Conservation (phyloP, 169 alveolate genomes). For the Hepatocystis sp. region DNA sequence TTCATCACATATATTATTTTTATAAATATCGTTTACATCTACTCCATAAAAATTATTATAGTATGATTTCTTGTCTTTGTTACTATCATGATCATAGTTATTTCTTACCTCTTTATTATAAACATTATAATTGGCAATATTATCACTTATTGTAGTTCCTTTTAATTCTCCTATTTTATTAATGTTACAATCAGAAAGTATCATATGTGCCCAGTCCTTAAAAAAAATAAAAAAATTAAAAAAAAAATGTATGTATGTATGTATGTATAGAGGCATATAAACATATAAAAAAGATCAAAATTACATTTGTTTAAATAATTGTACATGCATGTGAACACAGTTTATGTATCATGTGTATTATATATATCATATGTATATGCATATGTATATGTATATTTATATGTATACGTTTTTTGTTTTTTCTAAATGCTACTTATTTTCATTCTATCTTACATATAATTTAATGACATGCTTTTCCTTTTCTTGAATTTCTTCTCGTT, state of each 20-base stretch:
- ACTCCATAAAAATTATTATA: slow-evolving; percentile 15
- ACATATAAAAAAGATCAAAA: neutral
- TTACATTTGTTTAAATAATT: no score
- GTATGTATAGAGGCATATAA: neutral
- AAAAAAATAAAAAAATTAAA: slow-evolving; percentile 1
- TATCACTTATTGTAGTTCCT: no score
- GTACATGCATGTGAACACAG: no score
- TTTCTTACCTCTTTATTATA: no score
- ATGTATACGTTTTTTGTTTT: no score
- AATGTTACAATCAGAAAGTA: slow-evolving; percentile 38
- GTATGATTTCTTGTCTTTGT: neutral
- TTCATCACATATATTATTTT: slow-evolving; percentile 17
- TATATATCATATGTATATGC: no score
- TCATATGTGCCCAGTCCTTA: slow-evolving; percentile 50
- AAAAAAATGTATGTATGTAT: neutral
- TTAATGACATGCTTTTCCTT: slow-evolving; percentile 39
- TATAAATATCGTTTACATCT: slow-evolving; percentile 33
- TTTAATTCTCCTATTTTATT: neutral
- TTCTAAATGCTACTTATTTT: no score
- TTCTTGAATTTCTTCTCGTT: slow-evolving; percentile 65
- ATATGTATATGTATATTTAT: no score
- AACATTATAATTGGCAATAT: no score
- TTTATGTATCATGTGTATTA: no score
- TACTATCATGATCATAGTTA: neutral
- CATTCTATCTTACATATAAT: slow-evolving; percentile 41